phyloP scores from a whole-genome alignment of 2,329 filamentous ascomycete genomes.

The Cladorrhinum sp. region DNA sequence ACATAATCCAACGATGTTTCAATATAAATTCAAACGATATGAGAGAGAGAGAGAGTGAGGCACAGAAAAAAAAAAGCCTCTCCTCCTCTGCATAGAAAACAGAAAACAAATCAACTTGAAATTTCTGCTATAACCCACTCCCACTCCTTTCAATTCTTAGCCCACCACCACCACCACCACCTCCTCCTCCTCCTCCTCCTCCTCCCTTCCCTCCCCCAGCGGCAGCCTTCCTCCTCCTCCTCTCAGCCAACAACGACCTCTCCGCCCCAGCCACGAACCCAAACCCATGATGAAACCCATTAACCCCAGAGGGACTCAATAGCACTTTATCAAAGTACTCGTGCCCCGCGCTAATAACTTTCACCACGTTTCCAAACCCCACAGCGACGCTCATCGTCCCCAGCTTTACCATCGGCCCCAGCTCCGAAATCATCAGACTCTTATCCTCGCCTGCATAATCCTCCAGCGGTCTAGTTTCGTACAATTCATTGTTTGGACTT shows the following conservation, averaged over 20 bases:
- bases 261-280: background rate
- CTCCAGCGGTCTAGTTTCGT: conserved; percentile 47
- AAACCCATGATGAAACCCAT: conserved; percentile 24
- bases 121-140: background rate
- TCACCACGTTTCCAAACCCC: conserved; percentile 69
- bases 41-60: too few relatives aligned
- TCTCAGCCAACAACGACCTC: background rate
- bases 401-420: conserved; percentile 63
- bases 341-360: conserved; percentile 65
- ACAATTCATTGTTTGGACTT: conserved; percentile 23
- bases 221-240: background rate
- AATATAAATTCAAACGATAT: too few relatives aligned
- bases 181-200: background rate
- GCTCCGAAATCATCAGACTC: conserved; percentile 61
- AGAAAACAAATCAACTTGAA: too few relatives aligned
- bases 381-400: conserved; percentile 66
- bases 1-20: too few relatives aligned
- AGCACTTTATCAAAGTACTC: conserved; percentile 55
- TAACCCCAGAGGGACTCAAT: conserved; percentile 9
- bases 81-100: too few relatives aligned
- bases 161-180: too few relatives aligned
- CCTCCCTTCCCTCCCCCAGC: background rate
- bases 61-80: too few relatives aligned
- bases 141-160: background rate
- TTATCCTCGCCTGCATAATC: conserved; percentile 44